Evolutionary conservation across 2,329 filamentous ascomycete genomes (phyloP), one percentile per base, ranked within the genome.

Genomic region (Tetracladium maxilliforme): DNA sequence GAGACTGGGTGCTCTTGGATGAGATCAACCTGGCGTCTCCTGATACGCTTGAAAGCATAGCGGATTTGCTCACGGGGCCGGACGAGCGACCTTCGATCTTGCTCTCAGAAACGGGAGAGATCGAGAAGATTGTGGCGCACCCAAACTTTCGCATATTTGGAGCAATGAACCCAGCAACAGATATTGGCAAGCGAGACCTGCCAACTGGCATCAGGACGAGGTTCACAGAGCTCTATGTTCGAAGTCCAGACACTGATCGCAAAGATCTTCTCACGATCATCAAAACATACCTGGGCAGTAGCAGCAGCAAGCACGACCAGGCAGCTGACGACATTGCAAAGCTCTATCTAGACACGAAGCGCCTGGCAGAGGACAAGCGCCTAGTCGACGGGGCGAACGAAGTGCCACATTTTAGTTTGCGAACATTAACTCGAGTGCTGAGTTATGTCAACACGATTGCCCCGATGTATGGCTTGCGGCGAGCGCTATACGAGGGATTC

Each of bases 141-240:
- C 76, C 83, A 0, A 74, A 93, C 35, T 98, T 99, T 48, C 74
- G 90, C 19, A 80, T 99, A 10, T 98, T 99, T 44, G 92, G 82
- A 25, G 90, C 92, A 15, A 99, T 99, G 90, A 99, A 99, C 43
- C 90, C 90, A 16, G 90, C 90, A 5, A 98, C 90, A 4, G 90
- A 99, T 54, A 74, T 94, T 28, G 90, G 92, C 32, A 99, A 98
- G 53, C 76, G 87, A 28, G 90, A 98, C 48, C 58, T 99, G 10
- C 84, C 87, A 1, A 72, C 81, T 27, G 86, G 87, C 2, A 70
- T 95, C 21, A 67, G 87, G 28, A 92, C 86, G 7, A 70, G 86
- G 24, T 99, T 99, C 44, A 95, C 90, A 0, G 90, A 99, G 48
- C 62, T 98, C 13, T 98, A 92, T 44, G 84, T 98, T 14, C 72